Conservation (phyloP, 2,329 filamentous ascomycete genomes). For the Fusarium xylarioides region DNA sequence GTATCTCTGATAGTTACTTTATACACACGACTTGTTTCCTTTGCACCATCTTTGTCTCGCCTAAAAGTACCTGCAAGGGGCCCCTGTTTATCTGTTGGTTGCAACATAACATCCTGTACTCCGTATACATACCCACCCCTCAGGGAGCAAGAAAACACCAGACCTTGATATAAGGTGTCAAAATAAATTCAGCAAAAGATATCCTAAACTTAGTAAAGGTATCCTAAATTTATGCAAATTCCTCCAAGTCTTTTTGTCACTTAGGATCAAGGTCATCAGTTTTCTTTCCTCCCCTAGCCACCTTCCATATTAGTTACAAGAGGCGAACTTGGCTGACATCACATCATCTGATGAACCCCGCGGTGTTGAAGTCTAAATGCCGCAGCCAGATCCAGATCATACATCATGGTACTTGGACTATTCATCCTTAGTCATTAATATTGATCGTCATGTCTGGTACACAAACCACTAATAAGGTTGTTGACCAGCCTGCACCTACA, state of each 20-base stretch:
- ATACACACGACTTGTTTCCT: not conserved
- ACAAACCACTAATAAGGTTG: not conserved
- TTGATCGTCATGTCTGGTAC: not conserved
- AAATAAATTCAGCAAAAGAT: too few relatives aligned
- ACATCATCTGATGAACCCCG: not conserved
- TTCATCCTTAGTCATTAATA: not conserved
- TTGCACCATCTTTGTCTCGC: not conserved
- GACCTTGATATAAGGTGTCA: too few relatives aligned
- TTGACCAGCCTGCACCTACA: not conserved
- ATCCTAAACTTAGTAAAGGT: too few relatives aligned
- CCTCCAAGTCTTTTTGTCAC: too few relatives aligned
- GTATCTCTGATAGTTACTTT: not conserved
- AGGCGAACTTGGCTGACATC: not conserved
- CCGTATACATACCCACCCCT: not conserved
- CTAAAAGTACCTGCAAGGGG: not conserved
- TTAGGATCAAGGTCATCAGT: too few relatives aligned
- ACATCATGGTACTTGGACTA: rapidly evolving
- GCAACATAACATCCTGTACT: not conserved
- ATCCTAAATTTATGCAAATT: too few relatives aligned
- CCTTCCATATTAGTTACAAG: not conserved
- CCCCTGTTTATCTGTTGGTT: not conserved
- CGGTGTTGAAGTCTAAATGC: not conserved
- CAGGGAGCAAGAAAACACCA: too few relatives aligned
- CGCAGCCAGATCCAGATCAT: not conserved
- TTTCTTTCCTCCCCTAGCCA: too few relatives aligned